Percentiles rank a stretch among this genome's conserved stretches.
These are phyloP conservation scores for Plasmopara halstedii DNA, from an alignment of 352 stramenopile species.

Conservation along the genomic window DNA sequence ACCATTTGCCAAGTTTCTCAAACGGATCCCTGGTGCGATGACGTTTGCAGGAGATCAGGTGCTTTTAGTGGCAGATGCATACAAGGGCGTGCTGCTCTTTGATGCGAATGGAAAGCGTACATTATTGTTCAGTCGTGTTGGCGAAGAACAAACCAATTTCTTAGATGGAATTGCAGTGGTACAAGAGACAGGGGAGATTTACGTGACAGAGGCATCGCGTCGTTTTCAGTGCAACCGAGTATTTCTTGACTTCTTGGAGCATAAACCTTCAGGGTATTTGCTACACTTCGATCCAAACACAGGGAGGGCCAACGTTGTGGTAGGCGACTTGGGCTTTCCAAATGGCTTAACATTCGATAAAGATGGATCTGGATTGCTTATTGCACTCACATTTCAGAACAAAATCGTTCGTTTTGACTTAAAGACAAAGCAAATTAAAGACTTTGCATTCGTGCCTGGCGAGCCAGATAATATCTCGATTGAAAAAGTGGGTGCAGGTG, in stretches of 20 bases:
- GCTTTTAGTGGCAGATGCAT: constrained; percentile 53
- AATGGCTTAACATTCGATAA: constrained; percentile 43
- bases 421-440: constrained; percentile 28
- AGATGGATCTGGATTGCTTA: constrained; percentile 29
- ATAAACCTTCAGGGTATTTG: constrained; percentile 33
- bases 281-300: constrained; percentile 37
- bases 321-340: constrained; percentile 29
- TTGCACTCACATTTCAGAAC: constrained; percentile 44
- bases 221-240: constrained; percentile 40
- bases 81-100: constrained; percentile 50
- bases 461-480: constrained; percentile 48
- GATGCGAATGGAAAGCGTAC: constrained; percentile 44
- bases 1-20: constrained; percentile 33
- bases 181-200: constrained; percentile 34
- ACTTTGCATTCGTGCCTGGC: constrained; percentile 56
- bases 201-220: constrained; percentile 47
- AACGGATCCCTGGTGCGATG: constrained; percentile 32
- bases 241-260: constrained; percentile 42
- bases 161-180: constrained; percentile 42
- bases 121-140: constrained; percentile 42
- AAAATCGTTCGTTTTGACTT: constrained; percentile 53
- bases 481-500: constrained; percentile 17
- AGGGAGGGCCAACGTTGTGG: constrained; percentile 20
- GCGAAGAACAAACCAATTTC: constrained; percentile 32
- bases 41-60: constrained; percentile 41